These are phyloP conservation scores for Tardiomyces digboiensis DNA, from an alignment of 1,139 yeast species.

Conservation along the genomic window DNA sequence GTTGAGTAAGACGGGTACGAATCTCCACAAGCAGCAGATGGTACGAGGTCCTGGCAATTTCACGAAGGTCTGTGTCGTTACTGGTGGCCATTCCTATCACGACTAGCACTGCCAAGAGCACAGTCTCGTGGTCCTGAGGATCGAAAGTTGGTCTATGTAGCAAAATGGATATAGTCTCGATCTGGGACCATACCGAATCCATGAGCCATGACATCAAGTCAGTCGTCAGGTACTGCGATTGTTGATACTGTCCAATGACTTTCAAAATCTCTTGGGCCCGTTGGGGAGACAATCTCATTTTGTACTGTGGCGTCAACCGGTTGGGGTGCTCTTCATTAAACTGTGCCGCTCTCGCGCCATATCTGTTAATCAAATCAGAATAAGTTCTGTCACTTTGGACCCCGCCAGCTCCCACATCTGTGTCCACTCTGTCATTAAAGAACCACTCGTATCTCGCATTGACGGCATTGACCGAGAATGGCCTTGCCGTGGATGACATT, in stretches of 20 bases:
- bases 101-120: conserved; percentile 28
- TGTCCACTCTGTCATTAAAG: conserved; percentile 16
- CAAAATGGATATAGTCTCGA: conserved; percentile 15
- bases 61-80: conserved; percentile 7
- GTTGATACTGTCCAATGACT: not conserved
- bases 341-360: conserved; percentile 4
- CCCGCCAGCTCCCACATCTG: conserved; percentile 8
- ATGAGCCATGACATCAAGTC: not conserved
- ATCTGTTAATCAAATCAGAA: conserved; percentile 6
- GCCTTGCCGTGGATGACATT: conserved; percentile 1
- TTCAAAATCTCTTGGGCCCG: not conserved
- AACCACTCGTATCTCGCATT: conserved; percentile 16
- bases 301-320: not conserved
- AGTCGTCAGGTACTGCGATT: not conserved
- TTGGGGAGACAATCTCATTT: not conserved
- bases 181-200: conserved; percentile 11
- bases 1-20: conserved; percentile 7
- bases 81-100: conserved; percentile 30
- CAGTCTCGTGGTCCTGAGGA: conserved; percentile 23
- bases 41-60: conserved; percentile 12
- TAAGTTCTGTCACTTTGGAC: conserved; percentile 16
- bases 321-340: not conserved
- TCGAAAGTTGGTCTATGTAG: conserved; percentile 34
- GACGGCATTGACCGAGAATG: conserved; percentile 4
- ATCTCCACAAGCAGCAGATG: conserved; percentile 10